These are phyloP conservation scores for Cadophora malorum DNA, from an alignment of 2,329 filamentous ascomycete species.

Conservation along the genomic window DNA sequence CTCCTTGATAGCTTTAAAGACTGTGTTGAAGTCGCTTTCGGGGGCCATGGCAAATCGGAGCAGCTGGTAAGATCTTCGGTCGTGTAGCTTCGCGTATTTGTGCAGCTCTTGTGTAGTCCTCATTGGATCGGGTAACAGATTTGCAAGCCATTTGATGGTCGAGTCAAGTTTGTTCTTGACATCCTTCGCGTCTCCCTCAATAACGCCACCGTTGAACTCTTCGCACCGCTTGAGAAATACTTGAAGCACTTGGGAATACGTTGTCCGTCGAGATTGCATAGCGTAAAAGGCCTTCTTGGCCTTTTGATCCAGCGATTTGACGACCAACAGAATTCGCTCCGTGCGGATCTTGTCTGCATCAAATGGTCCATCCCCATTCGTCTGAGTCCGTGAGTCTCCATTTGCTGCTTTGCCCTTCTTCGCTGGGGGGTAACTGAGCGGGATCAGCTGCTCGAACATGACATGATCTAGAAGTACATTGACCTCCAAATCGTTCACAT, in stretches of 20 bases:
- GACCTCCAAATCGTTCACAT: slow-evolving; percentile 86
- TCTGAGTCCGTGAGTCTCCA: slow-evolving; percentile 59
- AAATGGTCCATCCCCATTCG: slow-evolving; percentile 52
- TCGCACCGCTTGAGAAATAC: slow-evolving; percentile 87
- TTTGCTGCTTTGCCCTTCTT: slow-evolving; percentile 69
- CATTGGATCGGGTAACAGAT: slow-evolving; percentile 76
- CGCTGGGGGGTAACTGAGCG: slow-evolving; percentile 81
- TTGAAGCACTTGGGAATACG: slow-evolving; percentile 74
- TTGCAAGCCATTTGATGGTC: slow-evolving; percentile 75
- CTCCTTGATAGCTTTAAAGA: slow-evolving; percentile 89
- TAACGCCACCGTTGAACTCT: slow-evolving; percentile 85
- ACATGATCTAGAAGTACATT: slow-evolving; percentile 85
- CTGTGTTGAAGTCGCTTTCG: slow-evolving; percentile 90
- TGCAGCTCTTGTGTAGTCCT: slow-evolving; percentile 79
- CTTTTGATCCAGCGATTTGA: slow-evolving; percentile 77
- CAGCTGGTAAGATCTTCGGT: slow-evolving; percentile 88
- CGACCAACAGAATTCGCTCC: slow-evolving; percentile 82
- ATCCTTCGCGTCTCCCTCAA: slow-evolving; percentile 72
- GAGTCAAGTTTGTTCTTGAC: slow-evolving; percentile 73
- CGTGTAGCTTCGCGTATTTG: slow-evolving; percentile 90
- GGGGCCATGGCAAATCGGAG: slow-evolving; percentile 84
- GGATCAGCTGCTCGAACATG: slow-evolving; percentile 86
- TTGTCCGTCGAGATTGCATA: slow-evolving; percentile 78
- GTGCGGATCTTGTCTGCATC: slow-evolving; percentile 80
- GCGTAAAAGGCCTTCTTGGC: slow-evolving; percentile 89